These are phyloP conservation scores for Apophysomyces variabilis DNA, from an alignment of 371 early-diverging fungal genomes.

Conservation along the genomic window DNA sequence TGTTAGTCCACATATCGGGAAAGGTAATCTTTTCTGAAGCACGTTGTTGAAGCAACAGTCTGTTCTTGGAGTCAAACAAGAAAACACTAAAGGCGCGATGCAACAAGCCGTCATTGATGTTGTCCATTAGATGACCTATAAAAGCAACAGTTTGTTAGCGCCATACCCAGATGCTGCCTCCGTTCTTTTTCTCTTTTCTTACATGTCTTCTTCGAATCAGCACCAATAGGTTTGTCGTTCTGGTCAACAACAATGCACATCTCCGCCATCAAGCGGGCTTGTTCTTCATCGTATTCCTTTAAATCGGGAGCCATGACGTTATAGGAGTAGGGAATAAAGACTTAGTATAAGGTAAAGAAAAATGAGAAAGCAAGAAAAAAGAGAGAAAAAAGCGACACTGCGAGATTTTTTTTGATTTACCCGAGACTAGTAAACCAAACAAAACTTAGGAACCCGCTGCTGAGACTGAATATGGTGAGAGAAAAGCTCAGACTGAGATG, in stretches of 20 bases:
- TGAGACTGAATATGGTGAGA: neutral
- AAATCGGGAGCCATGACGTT: conserved; percentile 60
- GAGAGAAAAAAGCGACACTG: conserved; percentile 21
- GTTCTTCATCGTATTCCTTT: conserved; percentile 77
- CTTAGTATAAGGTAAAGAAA: neutral
- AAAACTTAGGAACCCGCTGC: too few relatives aligned
- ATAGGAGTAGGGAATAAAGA: conserved; percentile 15
- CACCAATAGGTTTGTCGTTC: conserved; percentile 83
- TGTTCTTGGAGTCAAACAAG: conserved; percentile 80
- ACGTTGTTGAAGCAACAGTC: conserved; percentile 92
- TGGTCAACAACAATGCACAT: conserved; percentile 95
- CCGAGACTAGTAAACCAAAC: neutral
- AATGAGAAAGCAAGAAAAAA: neutral
- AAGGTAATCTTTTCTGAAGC: conserved; percentile 97
- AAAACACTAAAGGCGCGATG: conserved; percentile 98
- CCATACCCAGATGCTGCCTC: neutral
- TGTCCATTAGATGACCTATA: conserved; percentile 88
- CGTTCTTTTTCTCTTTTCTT: conserved; percentile 30
- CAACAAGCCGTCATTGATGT: conserved; percentile 84
- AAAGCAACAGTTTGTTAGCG: neutral
- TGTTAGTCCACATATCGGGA: conserved; percentile 96
- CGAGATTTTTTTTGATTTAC: conserved; percentile 1
- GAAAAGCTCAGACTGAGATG: neutral
- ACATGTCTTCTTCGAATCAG: conserved; percentile 92
- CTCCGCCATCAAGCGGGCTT: conserved; percentile 95